A percentile compares a stretch with the other conserved stretches of the same genome.
Conservation (phyloP, 768 basidiomycete species). For the Brasilioporus rufonigricans region DNA sequence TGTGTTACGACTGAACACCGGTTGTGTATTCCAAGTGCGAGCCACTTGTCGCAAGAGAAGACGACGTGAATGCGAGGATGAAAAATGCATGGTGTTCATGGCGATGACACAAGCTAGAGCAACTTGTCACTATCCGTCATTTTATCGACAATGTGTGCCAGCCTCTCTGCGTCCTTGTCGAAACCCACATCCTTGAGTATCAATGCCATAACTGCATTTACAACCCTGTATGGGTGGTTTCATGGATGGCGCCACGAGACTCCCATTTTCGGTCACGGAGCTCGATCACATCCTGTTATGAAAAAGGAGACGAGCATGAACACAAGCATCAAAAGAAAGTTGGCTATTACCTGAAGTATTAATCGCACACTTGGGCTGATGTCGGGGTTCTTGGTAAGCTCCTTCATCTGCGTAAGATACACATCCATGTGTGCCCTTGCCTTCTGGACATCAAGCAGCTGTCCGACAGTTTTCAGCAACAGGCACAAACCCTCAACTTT, state of each 20-base stretch:
- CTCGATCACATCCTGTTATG: conserved; percentile 80
- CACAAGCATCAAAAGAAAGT: background rate
- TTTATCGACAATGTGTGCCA: conserved; percentile 57
- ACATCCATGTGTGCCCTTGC: conserved; percentile 86
- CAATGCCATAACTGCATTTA: conserved; percentile 76
- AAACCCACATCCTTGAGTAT: conserved; percentile 71
- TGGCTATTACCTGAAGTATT: conserved; percentile 88
- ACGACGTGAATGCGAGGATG: too few species aligned
- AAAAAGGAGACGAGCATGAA: background rate
- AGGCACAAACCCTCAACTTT: conserved; percentile 97
- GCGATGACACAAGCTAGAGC: conserved; percentile 52
- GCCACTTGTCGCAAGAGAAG: too few species aligned
- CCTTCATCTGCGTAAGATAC: conserved; percentile 89
- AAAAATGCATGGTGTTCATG: conserved; percentile 17
- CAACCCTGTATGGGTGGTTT: too few species aligned
- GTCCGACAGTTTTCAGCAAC: conserved; percentile 85
- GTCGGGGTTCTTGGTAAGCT: conserved; percentile 68
- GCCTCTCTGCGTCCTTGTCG: conserved; percentile 53
- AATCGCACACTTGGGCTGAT: conserved; percentile 88
- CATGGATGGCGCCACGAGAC: conserved; percentile 61
- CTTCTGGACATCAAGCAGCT: conserved; percentile 75
- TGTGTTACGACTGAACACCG: too few species aligned
- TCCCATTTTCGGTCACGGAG: conserved; percentile 83
- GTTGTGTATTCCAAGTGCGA: too few species aligned
- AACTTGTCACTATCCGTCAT: conserved; percentile 59